These are phyloP conservation scores for Zasmidium citrigriseum DNA, from an alignment of 2,329 filamentous ascomycete genomes.

Conservation along the genomic window DNA sequence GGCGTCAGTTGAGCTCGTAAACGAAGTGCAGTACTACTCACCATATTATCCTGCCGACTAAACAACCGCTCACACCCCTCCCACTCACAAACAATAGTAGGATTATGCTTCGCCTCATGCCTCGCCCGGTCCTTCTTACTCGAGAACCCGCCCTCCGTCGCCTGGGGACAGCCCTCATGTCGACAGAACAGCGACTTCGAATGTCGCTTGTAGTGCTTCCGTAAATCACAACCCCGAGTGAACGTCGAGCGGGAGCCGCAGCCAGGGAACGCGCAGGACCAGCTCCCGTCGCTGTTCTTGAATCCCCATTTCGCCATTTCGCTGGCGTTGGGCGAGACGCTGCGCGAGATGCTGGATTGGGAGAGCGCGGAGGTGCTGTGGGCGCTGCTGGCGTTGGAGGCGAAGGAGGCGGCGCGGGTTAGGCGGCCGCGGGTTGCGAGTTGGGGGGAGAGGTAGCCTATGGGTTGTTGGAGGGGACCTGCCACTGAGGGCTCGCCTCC, in stretches of 20 bases:
- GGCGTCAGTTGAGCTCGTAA: constrained; percentile 6
- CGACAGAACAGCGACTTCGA: constrained; percentile 63
- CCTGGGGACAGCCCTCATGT: constrained; percentile 59
- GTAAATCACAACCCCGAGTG: constrained; percentile 60
- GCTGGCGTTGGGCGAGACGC: constrained; percentile 32
- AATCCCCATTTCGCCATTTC: constrained; percentile 42
- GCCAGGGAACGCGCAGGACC: constrained; percentile 60
- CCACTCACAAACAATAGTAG: constrained; percentile 61
- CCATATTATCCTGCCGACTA: constrained; percentile 64
- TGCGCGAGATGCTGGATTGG: constrained; percentile 30
- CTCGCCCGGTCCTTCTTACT: constrained; percentile 64
- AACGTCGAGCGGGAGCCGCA: constrained; percentile 62
- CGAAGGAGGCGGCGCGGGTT: constrained; percentile 29
- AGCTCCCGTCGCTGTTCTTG: constrained; percentile 50
- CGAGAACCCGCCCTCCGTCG: constrained; percentile 59
- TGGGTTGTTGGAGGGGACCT: constrained; percentile 11
- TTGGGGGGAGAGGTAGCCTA: constrained; percentile 24
- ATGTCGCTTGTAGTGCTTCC: constrained; percentile 65
- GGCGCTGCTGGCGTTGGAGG: constrained; percentile 31
- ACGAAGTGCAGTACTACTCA: constrained; percentile 31
- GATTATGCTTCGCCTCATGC: constrained; percentile 64
- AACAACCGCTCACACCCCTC: constrained; percentile 60
- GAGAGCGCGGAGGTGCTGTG: constrained; percentile 22
- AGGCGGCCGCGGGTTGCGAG: constrained; percentile 10
- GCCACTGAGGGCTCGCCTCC: constrained; percentile 4